Percentiles rank a stretch among this genome's conserved stretches.
These are phyloP conservation scores for Russula dissimulans DNA, from an alignment of 768 basidiomycete genomes.

Conservation along the genomic window DNA sequence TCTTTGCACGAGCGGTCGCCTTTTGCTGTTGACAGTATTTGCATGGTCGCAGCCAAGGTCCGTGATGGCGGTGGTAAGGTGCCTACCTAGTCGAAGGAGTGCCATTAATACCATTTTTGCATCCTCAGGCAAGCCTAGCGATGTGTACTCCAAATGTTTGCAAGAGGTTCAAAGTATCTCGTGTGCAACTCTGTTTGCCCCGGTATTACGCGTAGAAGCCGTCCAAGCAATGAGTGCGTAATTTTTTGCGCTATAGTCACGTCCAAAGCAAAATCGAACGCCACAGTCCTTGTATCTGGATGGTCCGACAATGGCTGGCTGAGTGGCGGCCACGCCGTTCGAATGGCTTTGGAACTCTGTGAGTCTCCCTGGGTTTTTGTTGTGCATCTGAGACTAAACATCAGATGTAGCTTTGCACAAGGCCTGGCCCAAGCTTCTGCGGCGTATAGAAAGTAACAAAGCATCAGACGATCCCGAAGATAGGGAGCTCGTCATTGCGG, in stretches of 20 bases:
- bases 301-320: slow-evolving; percentile 97
- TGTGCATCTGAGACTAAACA: background rate
- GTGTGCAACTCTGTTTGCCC: slow-evolving; percentile 78
- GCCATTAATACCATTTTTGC: slow-evolving; percentile 11
- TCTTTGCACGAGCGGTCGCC: slow-evolving; percentile 82
- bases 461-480: slow-evolving; percentile 51
- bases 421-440: slow-evolving; percentile 77
- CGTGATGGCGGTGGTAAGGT: slow-evolving; percentile 78
- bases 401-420: slow-evolving; percentile 65
- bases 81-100: background rate
- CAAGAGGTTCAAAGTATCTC: slow-evolving; percentile 84
- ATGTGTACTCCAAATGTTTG: slow-evolving; percentile 59
- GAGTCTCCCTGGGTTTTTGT: slow-evolving; percentile 22
- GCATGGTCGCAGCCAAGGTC: slow-evolving; percentile 87
- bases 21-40: slow-evolving; percentile 87
- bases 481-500: slow-evolving; percentile 67
- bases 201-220: slow-evolving; percentile 76
- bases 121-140: slow-evolving; percentile 59
- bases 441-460: slow-evolving; percentile 67
- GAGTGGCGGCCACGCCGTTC: slow-evolving; percentile 90
- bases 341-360: slow-evolving; percentile 95
- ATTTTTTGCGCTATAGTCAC: background rate
- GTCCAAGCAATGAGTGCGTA: slow-evolving; percentile 88
- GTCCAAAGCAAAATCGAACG: background rate
- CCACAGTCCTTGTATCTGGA: slow-evolving; percentile 69